Evolutionary conservation across 2,329 filamentous ascomycete genomes (phyloP).

Genomic region (Cladosporium halotolerans): DNA sequence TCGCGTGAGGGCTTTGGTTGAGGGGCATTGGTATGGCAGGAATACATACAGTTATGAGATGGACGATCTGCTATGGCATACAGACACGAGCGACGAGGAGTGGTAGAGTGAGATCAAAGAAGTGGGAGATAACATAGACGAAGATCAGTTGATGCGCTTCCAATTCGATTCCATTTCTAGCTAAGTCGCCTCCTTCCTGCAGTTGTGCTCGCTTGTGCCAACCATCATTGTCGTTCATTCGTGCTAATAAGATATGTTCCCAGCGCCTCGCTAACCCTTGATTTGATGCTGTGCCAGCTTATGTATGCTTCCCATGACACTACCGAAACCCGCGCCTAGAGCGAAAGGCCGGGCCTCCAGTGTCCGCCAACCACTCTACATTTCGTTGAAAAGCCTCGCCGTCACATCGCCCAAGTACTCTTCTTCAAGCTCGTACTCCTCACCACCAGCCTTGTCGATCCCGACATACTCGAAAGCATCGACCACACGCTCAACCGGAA

Average conservation of each 20-base stretch:
- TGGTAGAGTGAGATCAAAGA: constrained; percentile 18
- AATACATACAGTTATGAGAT: constrained; percentile 24
- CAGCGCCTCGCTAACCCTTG: constrained; percentile 9
- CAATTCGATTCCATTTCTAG: not conserved
- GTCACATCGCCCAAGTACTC: constrained; percentile 88
- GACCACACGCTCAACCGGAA: constrained; percentile 79
- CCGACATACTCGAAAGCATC: constrained; percentile 65
- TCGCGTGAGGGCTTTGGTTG: constrained; percentile 16
- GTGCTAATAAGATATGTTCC: not conserved
- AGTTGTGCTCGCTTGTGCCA: not conserved
- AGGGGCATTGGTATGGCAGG: constrained; percentile 25
- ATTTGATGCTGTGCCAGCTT: not conserved
- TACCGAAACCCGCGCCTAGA: too few relatives aligned
- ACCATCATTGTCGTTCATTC: constrained; percentile 3
- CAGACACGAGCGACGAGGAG: constrained; percentile 29
- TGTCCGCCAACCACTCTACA: constrained; percentile 34
- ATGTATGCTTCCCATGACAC: constrained; percentile 2
- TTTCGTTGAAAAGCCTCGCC: constrained; percentile 74
- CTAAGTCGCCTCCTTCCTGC: not conserved
- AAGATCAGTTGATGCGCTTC: not conserved
- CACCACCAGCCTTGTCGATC: constrained; percentile 69
- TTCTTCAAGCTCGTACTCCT: constrained; percentile 81
- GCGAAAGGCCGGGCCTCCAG: not conserved
- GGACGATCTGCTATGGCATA: constrained; percentile 28
- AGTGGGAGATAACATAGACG: not conserved